Base-by-base conservation (phyloP, 2,329 filamentous ascomycete species). In the Plectosphaerella cucumerina region DNA sequence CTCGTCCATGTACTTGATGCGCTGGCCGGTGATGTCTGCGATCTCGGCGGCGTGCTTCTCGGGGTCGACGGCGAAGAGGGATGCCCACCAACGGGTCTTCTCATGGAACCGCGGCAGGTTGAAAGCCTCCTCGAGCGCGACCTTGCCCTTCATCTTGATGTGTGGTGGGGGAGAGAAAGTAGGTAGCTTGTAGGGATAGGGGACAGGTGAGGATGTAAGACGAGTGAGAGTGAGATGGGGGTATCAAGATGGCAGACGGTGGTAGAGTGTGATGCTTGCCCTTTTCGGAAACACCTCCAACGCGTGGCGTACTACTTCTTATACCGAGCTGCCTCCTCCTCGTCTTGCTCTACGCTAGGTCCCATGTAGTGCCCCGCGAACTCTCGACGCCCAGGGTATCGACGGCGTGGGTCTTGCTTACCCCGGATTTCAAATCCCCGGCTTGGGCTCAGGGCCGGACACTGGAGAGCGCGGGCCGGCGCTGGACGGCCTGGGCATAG, bases 91-190 rank as follows among this genome's bases (percentile, higher is more conserved):
- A 58, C 70, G 69, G 5, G 78, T 81, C 63, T 77, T 78, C 55
- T 84, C 78, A 44, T 76, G 70, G 54, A 84, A 73, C 33, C 80
- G 74, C 43, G 83, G 80, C 6, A 84, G 71, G 53, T 76, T 77
- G 55, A 84, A 85, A 14, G 81, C 80, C 66, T 85, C 82, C 62
- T 85, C 82, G 20, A 85, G 70, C 12, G 78, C 77, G 52, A 85
- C 73, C 56, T 86, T 85, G 53, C 82, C 82, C 12, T 75, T 65
- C 80, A 84, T 84, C n/a, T 17, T 42, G n/a, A n/a, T n/a, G n/a
- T n/a, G n/a, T n/a, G n/a, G n/a, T n/a, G 39, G 39, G 8, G 26
- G 26, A 31, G 26, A 5, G n/a, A 26, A 26, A 21, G 5, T 62
- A 51, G 43, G 12, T 39, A 33, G 15, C 26, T 23, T 34, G 42